Percentiles rank a stretch among this genome's conserved stretches.
These are phyloP conservation scores for Trichoderma endophyticum DNA, from an alignment of 2,329 filamentous ascomycete genomes.

Conservation along the genomic window DNA sequence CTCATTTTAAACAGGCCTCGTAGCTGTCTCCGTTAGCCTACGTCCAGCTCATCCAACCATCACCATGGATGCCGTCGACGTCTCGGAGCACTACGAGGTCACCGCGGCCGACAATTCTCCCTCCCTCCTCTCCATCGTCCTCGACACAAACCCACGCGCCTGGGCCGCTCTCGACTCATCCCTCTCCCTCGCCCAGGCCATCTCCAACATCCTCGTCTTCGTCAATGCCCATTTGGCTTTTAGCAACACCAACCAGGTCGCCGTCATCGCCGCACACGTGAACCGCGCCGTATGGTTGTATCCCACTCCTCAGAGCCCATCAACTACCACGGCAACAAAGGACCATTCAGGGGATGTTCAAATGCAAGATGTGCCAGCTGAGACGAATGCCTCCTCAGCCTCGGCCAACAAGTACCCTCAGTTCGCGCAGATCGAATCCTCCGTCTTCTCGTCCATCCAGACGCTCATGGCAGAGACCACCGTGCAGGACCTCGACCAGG, in stretches of 20 bases:
- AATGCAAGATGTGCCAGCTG: constrained; percentile 51
- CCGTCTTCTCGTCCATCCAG: constrained; percentile 71
- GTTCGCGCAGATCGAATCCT: constrained; percentile 81
- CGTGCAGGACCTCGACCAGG: constrained; percentile 61
- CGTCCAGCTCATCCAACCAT: constrained; percentile 16
- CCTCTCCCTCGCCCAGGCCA: constrained; percentile 76
- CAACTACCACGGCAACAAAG: constrained; percentile 20
- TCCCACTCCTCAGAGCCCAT: constrained; percentile 47
- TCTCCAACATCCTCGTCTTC: constrained; percentile 90
- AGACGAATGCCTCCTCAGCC: constrained; percentile 32
- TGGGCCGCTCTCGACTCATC: constrained; percentile 75
- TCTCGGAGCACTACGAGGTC: constrained; percentile 59
- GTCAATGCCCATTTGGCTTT: constrained; percentile 95
- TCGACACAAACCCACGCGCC: constrained; percentile 95
- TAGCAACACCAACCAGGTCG: constrained; percentile 89
- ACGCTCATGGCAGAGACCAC: constrained; percentile 70
- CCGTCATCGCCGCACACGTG: constrained; percentile 84
- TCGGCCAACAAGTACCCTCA: constrained; percentile 89
- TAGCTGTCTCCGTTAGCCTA: constrained; percentile 30
- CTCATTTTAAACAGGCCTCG: constrained; percentile 28
- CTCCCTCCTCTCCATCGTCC: constrained; percentile 82
- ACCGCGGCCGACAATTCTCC: constrained; percentile 58
- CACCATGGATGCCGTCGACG: constrained; percentile 54
- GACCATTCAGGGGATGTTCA: constrained; percentile 50
- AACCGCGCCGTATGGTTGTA: constrained; percentile 89